Conservation (phyloP, 1,284 basidiomycete species). For the Pseudozyma hubeiensis region DNA sequence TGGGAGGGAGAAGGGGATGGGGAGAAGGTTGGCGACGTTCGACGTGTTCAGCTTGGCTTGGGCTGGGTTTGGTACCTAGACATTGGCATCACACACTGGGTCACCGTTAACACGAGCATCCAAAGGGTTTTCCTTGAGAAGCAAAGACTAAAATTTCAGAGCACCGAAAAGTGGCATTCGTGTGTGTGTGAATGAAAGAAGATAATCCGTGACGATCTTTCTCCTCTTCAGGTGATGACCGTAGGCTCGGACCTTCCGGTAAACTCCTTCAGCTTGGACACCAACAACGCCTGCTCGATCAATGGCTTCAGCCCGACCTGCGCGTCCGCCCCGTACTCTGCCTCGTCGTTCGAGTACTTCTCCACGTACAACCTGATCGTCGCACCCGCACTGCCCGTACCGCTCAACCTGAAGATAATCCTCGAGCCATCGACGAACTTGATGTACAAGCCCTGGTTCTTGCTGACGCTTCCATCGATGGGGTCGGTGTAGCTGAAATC, state of each 20-base stretch:
- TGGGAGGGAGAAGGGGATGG: neutral
- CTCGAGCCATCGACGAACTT: constrained; percentile 90
- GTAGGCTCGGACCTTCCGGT: constrained; percentile 89
- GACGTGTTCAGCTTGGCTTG: constrained; percentile 64
- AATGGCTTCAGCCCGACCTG: constrained; percentile 91
- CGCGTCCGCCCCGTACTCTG: constrained; percentile 81
- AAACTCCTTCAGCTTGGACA: constrained; percentile 86
- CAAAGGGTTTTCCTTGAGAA: too few relatives aligned
- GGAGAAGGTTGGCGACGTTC: constrained; percentile 42
- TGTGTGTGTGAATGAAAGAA: too few relatives aligned
- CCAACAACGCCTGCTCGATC: constrained; percentile 88
- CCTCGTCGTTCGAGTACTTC: constrained; percentile 85
- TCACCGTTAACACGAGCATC: too few relatives aligned
- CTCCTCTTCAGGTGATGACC: constrained; percentile 93
- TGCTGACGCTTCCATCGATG: constrained; percentile 90
- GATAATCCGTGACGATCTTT: too few relatives aligned
- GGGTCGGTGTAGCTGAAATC: constrained; percentile 98
- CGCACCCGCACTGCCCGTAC: constrained; percentile 94
- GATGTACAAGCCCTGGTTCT: constrained; percentile 95
- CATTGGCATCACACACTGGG: too few relatives aligned
- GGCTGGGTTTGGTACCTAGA: constrained; percentile 67
- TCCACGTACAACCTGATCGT: constrained; percentile 74
- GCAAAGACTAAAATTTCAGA: too few relatives aligned
- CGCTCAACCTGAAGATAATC: constrained; percentile 93
- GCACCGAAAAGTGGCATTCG: too few relatives aligned